These are phyloP conservation scores for Quercus parvula DNA, from an alignment of 306 rosid species.

Conservation along the genomic window DNA sequence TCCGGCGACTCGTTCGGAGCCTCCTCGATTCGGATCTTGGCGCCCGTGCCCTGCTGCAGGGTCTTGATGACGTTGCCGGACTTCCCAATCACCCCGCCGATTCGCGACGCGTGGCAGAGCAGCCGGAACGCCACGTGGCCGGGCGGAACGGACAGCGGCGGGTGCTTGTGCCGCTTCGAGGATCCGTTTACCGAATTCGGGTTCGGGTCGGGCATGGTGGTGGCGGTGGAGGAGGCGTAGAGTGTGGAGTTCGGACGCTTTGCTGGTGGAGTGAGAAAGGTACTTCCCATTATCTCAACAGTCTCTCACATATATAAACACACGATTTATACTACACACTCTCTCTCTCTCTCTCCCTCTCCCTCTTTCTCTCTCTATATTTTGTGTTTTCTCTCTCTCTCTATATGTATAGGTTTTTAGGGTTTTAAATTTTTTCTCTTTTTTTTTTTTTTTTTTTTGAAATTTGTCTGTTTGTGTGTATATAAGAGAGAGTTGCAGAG, in stretches of 20 bases:
- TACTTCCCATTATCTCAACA: constrained; percentile 61
- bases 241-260: constrained; percentile 46
- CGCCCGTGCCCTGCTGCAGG: constrained; percentile 77
- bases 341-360: neutral
- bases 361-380: neutral
- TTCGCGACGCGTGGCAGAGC: constrained; percentile 82
- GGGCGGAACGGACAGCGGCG: constrained; percentile 46
- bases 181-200: constrained; percentile 40
- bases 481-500: constrained; percentile 4
- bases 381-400: neutral
- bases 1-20: constrained; percentile 69
- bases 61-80: constrained; percentile 67
- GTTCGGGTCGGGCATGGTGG: constrained; percentile 37
- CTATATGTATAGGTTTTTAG: neutral
- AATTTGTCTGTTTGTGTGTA: neutral
- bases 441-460: neutral
- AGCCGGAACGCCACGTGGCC: constrained; percentile 83
- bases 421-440: neutral
- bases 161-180: constrained; percentile 54
- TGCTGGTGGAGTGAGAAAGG: constrained; percentile 55
- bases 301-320: neutral
- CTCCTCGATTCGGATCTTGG: constrained; percentile 85
- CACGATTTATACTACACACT: too few species aligned
- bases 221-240: constrained; percentile 1
- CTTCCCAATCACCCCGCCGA: constrained; percentile 94